Evolutionary conservation across 2,329 filamentous ascomycete genomes (phyloP).

Genomic region (Aspergillus jensenii): DNA sequence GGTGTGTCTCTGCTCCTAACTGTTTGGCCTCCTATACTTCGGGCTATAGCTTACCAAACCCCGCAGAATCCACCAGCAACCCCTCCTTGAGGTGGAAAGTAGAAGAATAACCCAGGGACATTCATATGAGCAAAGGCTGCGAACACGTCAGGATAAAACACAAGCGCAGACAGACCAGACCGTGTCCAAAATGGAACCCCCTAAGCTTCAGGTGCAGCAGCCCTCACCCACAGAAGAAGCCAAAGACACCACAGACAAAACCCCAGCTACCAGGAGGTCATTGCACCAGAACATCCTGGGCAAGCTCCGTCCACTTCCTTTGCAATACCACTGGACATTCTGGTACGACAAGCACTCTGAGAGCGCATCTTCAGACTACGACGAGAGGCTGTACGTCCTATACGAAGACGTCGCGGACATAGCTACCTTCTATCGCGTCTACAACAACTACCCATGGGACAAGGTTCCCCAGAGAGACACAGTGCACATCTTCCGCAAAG

Average conservation of each 20-base stretch:
- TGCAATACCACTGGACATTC: slow-evolving; percentile 50
- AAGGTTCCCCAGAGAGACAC: slow-evolving; percentile 75
- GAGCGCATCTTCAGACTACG: slow-evolving; percentile 24
- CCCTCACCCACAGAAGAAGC: slow-evolving; percentile 19
- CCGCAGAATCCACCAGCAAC: not conserved
- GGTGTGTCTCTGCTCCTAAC: not conserved
- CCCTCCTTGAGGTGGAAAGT: not conserved
- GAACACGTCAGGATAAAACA: not conserved
- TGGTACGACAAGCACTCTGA: slow-evolving; percentile 47
- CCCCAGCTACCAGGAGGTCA: slow-evolving; percentile 31
- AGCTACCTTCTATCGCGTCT: slow-evolving; percentile 70
- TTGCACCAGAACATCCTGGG: slow-evolving; percentile 46
- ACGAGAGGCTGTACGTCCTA: slow-evolving; percentile 37
- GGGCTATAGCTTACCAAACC: not conserved
- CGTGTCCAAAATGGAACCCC: slow-evolving; percentile 21
- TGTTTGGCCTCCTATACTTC: not conserved
- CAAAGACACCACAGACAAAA: slow-evolving; percentile 4
- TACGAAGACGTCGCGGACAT: slow-evolving; percentile 44
- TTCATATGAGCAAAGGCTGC: not conserved
- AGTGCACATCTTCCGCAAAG: slow-evolving; percentile 76
- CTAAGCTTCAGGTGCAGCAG: slow-evolving; percentile 20
- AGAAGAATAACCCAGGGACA: not conserved
- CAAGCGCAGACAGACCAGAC: not conserved
- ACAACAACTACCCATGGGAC: slow-evolving; percentile 76
- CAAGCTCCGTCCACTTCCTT: slow-evolving; percentile 46